phyloP scores from a whole-genome alignment of 371 early-diverging fungal species.

The Thermomucor indicae-seudaticae region DNA sequence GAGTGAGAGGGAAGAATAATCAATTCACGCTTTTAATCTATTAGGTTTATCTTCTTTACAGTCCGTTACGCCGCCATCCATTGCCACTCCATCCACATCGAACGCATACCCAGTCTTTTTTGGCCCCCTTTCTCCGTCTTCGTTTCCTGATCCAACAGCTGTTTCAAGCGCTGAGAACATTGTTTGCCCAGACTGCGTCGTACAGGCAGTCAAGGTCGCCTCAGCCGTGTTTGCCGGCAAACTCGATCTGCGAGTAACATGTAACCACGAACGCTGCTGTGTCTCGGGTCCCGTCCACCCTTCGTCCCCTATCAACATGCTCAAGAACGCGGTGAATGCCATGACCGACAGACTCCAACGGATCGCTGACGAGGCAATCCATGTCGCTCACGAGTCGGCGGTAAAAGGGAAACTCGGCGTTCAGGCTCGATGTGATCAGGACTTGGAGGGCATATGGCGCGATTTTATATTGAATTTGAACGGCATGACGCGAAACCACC shows the following conservation, averaged over 20 bases:
- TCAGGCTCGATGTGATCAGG: slow-evolving; percentile 52
- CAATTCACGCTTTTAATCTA: slow-evolving; percentile 3
- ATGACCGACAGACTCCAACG: slow-evolving; percentile 60
- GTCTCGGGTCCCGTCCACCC: slow-evolving; percentile 21
- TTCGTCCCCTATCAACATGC: slow-evolving; percentile 34
- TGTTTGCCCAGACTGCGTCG: slow-evolving; percentile 42
- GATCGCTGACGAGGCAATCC: slow-evolving; percentile 54
- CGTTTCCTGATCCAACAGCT: slow-evolving; percentile 26
- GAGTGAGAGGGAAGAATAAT: no score
- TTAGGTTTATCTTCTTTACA: slow-evolving; percentile 1
- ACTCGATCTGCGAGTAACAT: slow-evolving; percentile 38
- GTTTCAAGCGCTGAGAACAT: slow-evolving; percentile 28
- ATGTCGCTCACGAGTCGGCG: slow-evolving; percentile 61
- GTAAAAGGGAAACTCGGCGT: slow-evolving; percentile 66
- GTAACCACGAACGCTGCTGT: slow-evolving; percentile 32
- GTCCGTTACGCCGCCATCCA: slow-evolving; percentile 25
- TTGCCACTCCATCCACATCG: slow-evolving; percentile 26
- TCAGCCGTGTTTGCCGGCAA: slow-evolving; percentile 48
- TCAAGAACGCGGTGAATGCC: slow-evolving; percentile 59
- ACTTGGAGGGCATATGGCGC: slow-evolving; percentile 65
- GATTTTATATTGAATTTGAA: slow-evolving; percentile 69
- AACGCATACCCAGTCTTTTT: slow-evolving; percentile 32
- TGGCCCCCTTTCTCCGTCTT: slow-evolving; percentile 14
- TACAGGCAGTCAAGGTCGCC: slow-evolving; percentile 46
- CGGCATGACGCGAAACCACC: slow-evolving; percentile 59